These are phyloP conservation scores for Clavaria fumosa DNA, from an alignment of 768 basidiomycete genomes.

Conservation along the genomic window DNA sequence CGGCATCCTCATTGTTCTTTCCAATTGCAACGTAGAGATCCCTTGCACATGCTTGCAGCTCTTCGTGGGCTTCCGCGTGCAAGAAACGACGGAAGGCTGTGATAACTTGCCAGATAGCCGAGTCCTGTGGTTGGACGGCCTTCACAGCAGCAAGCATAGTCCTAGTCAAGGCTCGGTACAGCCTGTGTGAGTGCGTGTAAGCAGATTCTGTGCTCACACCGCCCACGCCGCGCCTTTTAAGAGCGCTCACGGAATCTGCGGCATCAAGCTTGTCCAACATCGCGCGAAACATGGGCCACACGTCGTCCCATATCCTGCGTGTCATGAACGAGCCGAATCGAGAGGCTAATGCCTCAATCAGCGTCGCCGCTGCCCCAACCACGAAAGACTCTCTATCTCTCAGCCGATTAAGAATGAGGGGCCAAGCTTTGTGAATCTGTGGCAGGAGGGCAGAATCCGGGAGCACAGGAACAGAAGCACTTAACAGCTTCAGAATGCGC, in stretches of 20 bases:
- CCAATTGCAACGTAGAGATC: conserved; percentile 47
- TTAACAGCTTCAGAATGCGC: conserved; percentile 62
- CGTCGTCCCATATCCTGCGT: conserved; percentile 74
- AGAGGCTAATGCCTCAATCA: conserved; percentile 56
- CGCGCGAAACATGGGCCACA: conserved; percentile 71
- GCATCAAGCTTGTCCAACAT: conserved; percentile 45
- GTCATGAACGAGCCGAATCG: conserved; percentile 80
- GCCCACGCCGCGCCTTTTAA: conserved; percentile 37
- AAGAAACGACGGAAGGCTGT: conserved; percentile 68
- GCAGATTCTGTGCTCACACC: conserved; percentile 50
- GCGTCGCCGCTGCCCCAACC: conserved; percentile 52
- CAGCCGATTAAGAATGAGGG: conserved; percentile 80
- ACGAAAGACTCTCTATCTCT: conserved; percentile 63
- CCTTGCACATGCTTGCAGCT: conserved; percentile 53
- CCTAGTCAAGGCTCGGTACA: conserved; percentile 60
- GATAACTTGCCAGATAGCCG: conserved; percentile 68
- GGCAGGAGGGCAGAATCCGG: conserved; percentile 66
- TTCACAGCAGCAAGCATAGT: conserved; percentile 56
- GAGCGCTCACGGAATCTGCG: conserved; percentile 52
- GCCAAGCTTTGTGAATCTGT: conserved; percentile 82
- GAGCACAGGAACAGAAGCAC: conserved; percentile 57
- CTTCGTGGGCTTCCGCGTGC: conserved; percentile 46
- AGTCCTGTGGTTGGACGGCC: conserved; percentile 56
- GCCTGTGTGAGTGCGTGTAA: conserved; percentile 67
- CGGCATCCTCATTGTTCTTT: conserved; percentile 56